Conservation (phyloP, 2,329 filamentous ascomycete genomes). For the Pyrenophora tritici-repentis region DNA sequence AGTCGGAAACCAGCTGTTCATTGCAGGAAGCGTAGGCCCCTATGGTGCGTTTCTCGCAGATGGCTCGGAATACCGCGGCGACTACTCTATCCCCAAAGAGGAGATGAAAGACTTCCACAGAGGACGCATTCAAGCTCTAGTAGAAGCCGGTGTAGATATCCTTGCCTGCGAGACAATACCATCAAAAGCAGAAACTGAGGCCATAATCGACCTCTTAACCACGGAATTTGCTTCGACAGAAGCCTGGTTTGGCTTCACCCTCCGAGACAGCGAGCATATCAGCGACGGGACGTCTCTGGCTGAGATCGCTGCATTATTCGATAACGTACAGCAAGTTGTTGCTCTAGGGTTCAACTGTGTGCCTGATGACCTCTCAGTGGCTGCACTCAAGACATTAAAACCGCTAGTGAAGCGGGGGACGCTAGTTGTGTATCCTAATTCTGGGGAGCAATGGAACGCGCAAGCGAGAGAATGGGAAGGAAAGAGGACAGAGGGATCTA, state of each 20-base stretch:
- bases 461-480: constrained; percentile 45
- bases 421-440: constrained; percentile 53
- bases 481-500: constrained; percentile 25
- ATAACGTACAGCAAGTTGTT: constrained; percentile 41
- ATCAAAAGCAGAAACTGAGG: constrained; percentile 46
- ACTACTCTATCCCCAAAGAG: constrained; percentile 41
- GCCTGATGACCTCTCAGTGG: constrained; percentile 40
- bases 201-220: constrained; percentile 47
- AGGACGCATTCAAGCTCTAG: constrained; percentile 48
- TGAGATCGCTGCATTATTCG: constrained; percentile 40
- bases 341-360: constrained; percentile 55
- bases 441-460: constrained; percentile 54
- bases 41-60: constrained; percentile 56
- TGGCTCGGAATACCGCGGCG: constrained; percentile 54
- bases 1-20: constrained; percentile 27
- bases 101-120: constrained; percentile 52
- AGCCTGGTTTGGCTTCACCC: constrained; percentile 52
- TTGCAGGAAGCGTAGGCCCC: constrained; percentile 55
- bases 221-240: constrained; percentile 45
- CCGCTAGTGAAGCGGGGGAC: constrained; percentile 38
- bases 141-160: constrained; percentile 51
- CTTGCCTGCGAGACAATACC: constrained; percentile 56
- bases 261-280: constrained; percentile 44
- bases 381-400: constrained; percentile 40
- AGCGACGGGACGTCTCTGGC: constrained; percentile 50